Evolutionary conservation across 192 early-diverging fungal genomes (phyloP).

Genomic region (Diversispora epigaea): DNA sequence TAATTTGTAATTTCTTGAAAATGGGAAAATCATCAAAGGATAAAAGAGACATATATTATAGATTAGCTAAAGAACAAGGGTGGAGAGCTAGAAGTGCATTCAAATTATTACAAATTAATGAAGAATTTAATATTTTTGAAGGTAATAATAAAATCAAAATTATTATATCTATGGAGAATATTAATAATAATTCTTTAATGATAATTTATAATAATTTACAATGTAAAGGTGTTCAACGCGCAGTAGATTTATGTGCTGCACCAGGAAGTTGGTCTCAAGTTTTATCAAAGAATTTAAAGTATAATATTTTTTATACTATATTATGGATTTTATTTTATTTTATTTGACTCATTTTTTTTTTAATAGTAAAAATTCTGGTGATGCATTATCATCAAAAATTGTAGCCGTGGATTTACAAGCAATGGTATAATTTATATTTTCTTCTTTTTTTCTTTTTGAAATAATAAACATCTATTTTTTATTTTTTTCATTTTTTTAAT

Average conservation of each 20-base stretch:
- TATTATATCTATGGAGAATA: neutral
- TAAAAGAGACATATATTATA: conserved; percentile 96
- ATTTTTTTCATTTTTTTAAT: neutral
- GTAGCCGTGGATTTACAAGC: conserved; percentile 89
- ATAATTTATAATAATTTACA: neutral
- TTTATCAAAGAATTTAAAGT: conserved; percentile 62
- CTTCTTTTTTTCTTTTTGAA: neutral
- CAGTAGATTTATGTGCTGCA: conserved; percentile 97
- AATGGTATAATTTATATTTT: conserved; percentile 56
- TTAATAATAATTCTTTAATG: neutral
- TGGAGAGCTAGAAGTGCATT: conserved; percentile 97
- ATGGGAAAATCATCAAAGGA: conserved; percentile 90
- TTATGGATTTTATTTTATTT: neutral
- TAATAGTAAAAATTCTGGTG: conserved; percentile 50
- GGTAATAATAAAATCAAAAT: conserved; percentile 39
- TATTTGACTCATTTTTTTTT: neutral
- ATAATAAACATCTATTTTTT: neutral
- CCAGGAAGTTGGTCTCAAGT: conserved; percentile 99
- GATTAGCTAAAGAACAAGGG: conserved; percentile 95
- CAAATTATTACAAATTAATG: conserved; percentile 95
- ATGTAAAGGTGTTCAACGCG: conserved; percentile 71
- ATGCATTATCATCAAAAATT: conserved; percentile 57
- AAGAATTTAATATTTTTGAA: conserved; percentile 90
- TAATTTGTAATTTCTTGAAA: neutral
- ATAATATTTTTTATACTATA: neutral